These are phyloP conservation scores for Lignosus rhinocerotis DNA, from an alignment of 1,284 basidiomycete genomes.

Conservation along the genomic window DNA sequence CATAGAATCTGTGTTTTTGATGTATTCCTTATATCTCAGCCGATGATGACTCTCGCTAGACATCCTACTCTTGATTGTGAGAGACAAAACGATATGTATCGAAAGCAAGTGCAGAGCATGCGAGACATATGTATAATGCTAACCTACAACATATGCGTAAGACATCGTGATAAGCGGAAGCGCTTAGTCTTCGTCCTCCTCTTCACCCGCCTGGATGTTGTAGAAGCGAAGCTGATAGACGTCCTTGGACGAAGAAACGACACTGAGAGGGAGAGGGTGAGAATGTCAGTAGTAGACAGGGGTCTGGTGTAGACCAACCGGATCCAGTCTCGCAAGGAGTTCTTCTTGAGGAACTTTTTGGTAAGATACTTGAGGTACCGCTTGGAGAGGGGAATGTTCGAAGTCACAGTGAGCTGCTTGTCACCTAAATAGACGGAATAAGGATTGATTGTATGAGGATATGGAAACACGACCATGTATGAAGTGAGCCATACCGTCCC, in stretches of 20 bases:
- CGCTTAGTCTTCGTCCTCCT: slow-evolving; percentile 22
- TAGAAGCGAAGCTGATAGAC: slow-evolving; percentile 91
- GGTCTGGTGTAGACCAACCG: slow-evolving; percentile 46
- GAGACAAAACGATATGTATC: slow-evolving; percentile 55
- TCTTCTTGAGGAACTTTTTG: slow-evolving; percentile 96
- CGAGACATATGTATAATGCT: slow-evolving; percentile 21
- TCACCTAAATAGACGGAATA: slow-evolving; percentile 44
- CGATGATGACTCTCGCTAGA: not conserved
- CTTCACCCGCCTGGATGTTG: slow-evolving; percentile 70
- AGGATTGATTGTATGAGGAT: not conserved
- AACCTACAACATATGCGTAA: slow-evolving; percentile 22
- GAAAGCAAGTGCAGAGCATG: slow-evolving; percentile 22
- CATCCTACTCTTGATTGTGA: slow-evolving; percentile 34
- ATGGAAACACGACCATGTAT: slow-evolving; percentile 9
- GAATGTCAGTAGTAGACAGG: not conserved
- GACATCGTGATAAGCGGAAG: slow-evolving; percentile 2
- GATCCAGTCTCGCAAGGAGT: slow-evolving; percentile 83
- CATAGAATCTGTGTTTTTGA: not conserved
- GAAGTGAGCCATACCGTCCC: slow-evolving; percentile 62
- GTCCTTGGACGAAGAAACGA: slow-evolving; percentile 89
- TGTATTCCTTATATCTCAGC: slow-evolving; percentile 11
- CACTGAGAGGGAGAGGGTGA: slow-evolving; percentile 40
- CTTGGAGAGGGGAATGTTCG: slow-evolving; percentile 88
- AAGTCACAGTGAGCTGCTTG: slow-evolving; percentile 79
- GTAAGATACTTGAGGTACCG: slow-evolving; percentile 93